Base-by-base conservation (phyloP, 2,329 filamentous ascomycete species). In the Cordyceps tenuipes region DNA sequence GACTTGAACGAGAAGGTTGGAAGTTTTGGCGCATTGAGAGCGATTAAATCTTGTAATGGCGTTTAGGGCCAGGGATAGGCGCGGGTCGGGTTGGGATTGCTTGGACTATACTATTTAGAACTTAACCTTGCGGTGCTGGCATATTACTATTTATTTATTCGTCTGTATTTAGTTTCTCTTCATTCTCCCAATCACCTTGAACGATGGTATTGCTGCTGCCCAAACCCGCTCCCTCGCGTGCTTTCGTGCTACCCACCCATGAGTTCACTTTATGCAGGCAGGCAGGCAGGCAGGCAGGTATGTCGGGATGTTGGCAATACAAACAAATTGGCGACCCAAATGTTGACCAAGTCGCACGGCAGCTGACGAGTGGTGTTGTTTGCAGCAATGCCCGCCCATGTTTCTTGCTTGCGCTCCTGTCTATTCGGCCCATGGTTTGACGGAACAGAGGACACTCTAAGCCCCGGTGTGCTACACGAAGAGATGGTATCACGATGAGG, bases 21-120 rank as follows among this genome's bases (percentile, higher is more conserved):
- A 92, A 92, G 70, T 94, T 93, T 71, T 94, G 90, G 90, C 84
- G 83, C 64, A 82, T 86, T 36, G 82, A 85, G 67, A 78, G 73
- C 65, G 70, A 65, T 52, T 74, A 36, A 59, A 44, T n/a, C 48
- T 51, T 48, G 34, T 50, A 17, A 57, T 17, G 52, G 54, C 31
- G 51, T 47, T 57, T 49, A 19, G 46, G 34, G 41, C 13, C 43
- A 54, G 19, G 50, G 53, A 44, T 23, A 46, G 43, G 53, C 48
- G 48, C 21, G 44, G 31, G 23, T 53, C 17, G 56, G 29, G 19
- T 4, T 59, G 47, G 56, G 39, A 46, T 46, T 44, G 26, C 17
- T 49, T 43, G 41, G 26, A 29, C 4, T 21, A 43, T 51, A 23
- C 29, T 19, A 7, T 57, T 47, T 59, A 39, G 50, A 59, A 48